Evolutionary conservation across 805 yeast species (phyloP), one percentile per base, ranked within the genome.

Genomic region (Cyberlindnera mrakii): DNA sequence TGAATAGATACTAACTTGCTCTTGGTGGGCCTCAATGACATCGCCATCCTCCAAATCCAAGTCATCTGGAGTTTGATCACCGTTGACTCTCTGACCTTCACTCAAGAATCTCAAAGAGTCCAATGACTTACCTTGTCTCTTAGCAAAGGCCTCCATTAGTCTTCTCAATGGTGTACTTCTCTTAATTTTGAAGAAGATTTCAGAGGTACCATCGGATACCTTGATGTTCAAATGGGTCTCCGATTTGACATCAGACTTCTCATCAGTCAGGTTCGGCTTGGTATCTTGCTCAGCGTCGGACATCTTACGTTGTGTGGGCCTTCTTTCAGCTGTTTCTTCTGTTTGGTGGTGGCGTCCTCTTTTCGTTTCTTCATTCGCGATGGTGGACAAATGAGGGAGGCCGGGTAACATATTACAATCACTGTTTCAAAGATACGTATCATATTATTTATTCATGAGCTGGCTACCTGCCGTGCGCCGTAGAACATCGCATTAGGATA

Each of bases 61-160:
- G 50, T 80, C 86, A 33, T 85, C 95, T 6, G 99, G 98, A 5
- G 99, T 93, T 57, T 86, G 88, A 46, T 84, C 90, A 9, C 90
- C 85, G 50, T 77, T 74, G 47, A 93, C 81, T 60, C 98, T 80
- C 54, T 88, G 85, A 50, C 99, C 99, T 52, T 93, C 99, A 61
- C 82, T 82, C 59, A 93, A 72, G 64, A 93, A 93, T 65, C 98
- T 80, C 63, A 93, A 71, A 40, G 91, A 78, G 53, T 77, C 79
- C 60, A 84, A 68, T 51, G 84, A 80, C 64, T 91, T 91, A 35
- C 98, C 98, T 61, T 91, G 96, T 72, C 99, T 85, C 69, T 90
- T 90, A 64, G 98, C 95, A 65, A 91, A 93, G 11, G 97, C 96
- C 59, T 91, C 98, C 89, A 93, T 91, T 58, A 93, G 80, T 69